Evolutionary conservation across 768 basidiomycete species (phyloP).

Genomic region (Kwoniella europaea): DNA sequence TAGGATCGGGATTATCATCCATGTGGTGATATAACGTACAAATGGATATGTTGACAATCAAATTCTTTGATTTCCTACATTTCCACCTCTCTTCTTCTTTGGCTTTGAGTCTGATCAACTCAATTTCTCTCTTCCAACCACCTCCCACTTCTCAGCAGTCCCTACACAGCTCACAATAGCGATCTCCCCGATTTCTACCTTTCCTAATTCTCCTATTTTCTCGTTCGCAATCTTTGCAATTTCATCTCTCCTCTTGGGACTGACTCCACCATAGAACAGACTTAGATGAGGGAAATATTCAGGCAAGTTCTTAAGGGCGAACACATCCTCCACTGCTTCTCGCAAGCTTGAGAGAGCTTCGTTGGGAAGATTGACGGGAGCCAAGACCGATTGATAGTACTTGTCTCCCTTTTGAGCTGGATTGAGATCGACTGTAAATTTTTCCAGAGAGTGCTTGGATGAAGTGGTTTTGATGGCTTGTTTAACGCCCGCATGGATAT

Average conservation of each 20-base stretch:
- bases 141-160: slow-evolving; percentile 24
- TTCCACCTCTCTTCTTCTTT: not conserved
- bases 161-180: slow-evolving; percentile 24
- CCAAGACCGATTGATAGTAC: slow-evolving; percentile 45
- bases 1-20: no score
- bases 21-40: no score
- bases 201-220: not conserved
- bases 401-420: slow-evolving; percentile 32
- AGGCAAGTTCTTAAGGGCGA: slow-evolving; percentile 9
- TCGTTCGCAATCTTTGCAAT: slow-evolving; percentile 20
- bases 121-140: slow-evolving; percentile 23
- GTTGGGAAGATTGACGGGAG: slow-evolving; percentile 21
- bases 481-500: slow-evolving; percentile 15
- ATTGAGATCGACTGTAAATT: slow-evolving; percentile 4
- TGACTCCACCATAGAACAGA: slow-evolving; percentile 42
- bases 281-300: slow-evolving; percentile 44
- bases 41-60: not conserved
- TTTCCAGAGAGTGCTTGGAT: not conserved
- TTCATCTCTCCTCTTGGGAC: slow-evolving; percentile 25
- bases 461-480: slow-evolving; percentile 4
- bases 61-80: not conserved
- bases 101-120: not conserved
- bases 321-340: slow-evolving; percentile 21
- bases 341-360: slow-evolving; percentile 24
- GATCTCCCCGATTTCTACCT: slow-evolving; percentile 17